Evolutionary conservation across 2,329 filamentous ascomycete genomes (phyloP).

Genomic region (Pyrenochaeta sp.): DNA sequence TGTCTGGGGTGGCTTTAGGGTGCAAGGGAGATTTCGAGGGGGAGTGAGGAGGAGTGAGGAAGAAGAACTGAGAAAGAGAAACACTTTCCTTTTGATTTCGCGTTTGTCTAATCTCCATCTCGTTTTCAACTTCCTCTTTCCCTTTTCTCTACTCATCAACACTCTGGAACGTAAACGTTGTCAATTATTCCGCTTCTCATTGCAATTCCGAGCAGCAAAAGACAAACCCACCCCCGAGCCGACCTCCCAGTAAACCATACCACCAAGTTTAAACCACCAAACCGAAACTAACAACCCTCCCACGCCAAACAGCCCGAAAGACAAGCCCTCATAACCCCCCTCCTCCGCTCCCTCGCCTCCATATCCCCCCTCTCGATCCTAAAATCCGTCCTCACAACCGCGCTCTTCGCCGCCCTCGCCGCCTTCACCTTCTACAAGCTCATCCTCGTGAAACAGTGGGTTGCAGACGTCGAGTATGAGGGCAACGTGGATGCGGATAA

Average conservation of each 20-base stretch:
- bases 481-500: constrained; percentile 40
- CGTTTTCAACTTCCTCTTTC: neutral
- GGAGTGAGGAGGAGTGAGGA: too few species aligned
- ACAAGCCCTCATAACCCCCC: constrained; percentile 52
- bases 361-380: constrained; percentile 29
- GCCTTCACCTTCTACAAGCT: constrained; percentile 22
- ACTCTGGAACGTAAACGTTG: too few species aligned
- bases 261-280: too few species aligned
- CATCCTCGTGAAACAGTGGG: constrained; percentile 30
- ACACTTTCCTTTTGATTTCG: too few species aligned
- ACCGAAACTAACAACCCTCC: neutral
- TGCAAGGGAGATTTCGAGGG: too few species aligned
- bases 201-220: too few species aligned
- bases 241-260: too few species aligned
- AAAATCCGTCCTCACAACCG: constrained; percentile 13
- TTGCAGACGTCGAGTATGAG: constrained; percentile 36
- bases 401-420: constrained; percentile 4
- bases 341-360: constrained; percentile 42
- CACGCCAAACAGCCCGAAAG: constrained; percentile 42
- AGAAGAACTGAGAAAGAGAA: too few species aligned
- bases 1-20: too few species aligned
- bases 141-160: neutral
- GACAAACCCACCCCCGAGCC: too few species aligned
- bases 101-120: neutral
- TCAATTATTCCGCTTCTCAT: too few species aligned